These are phyloP conservation scores for Vaccinium macrocarpon DNA, from an alignment of 148 eudicot species.

Conservation along the genomic window DNA sequence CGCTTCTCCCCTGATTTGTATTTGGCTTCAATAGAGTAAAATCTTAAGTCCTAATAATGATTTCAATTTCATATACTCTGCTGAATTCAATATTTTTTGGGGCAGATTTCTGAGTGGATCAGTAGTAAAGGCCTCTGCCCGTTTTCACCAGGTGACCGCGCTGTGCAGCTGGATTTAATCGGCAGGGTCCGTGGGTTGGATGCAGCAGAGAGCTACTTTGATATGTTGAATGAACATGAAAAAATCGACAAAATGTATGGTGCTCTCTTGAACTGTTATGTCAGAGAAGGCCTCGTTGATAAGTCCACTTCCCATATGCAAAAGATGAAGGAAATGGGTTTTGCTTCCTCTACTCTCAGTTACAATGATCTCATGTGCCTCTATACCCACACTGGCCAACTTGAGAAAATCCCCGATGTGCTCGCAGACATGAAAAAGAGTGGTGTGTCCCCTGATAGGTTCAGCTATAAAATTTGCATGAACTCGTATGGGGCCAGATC, in stretches of 20 bases:
- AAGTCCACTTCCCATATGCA: constrained; percentile 36
- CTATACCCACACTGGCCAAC: constrained; percentile 32
- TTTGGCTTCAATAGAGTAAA: neutral
- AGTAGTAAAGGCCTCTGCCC: constrained; percentile 25
- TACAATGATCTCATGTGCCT: constrained; percentile 53
- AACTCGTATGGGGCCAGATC: constrained; percentile 35
- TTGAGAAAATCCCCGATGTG: constrained; percentile 37
- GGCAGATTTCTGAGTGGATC: constrained; percentile 63
- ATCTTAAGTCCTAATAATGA: neutral
- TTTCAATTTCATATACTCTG: neutral
- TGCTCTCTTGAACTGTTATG: constrained; percentile 57
- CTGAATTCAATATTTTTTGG: constrained; percentile 14
- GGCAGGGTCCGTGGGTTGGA: constrained; percentile 45
- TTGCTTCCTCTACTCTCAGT: constrained; percentile 33
- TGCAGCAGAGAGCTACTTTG: constrained; percentile 57
- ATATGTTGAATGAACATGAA: constrained; percentile 21
- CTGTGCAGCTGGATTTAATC: constrained; percentile 49
- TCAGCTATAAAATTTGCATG: constrained; percentile 46
- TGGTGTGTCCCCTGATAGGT: constrained; percentile 35
- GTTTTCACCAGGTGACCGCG: constrained; percentile 34
- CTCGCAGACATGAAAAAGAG: constrained; percentile 42
- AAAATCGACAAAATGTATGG: constrained; percentile 49
- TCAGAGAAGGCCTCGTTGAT: constrained; percentile 37
- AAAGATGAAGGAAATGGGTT: constrained; percentile 48
- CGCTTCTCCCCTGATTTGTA: neutral